A percentile compares a stretch with the other conserved stretches of the same genome.
These are phyloP conservation scores for Naganishia onofrii DNA, from an alignment of 768 basidiomycete genomes.

Conservation along the genomic window DNA sequence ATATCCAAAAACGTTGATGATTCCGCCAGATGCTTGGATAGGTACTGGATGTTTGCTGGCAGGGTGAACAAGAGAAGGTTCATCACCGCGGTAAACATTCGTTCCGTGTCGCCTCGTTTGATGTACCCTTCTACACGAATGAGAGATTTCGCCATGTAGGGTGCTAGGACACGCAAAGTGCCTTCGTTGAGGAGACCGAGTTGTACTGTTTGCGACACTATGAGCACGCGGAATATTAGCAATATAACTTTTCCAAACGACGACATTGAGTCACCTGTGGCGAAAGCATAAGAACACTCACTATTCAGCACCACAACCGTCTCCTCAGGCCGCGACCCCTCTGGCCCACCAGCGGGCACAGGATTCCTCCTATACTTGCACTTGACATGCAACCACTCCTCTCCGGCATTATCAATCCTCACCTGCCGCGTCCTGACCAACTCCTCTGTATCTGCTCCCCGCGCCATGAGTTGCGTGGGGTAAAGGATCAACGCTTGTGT, in stretches of 20 bases:
- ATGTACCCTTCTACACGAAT: conserved; percentile 50
- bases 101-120: conserved; percentile 42
- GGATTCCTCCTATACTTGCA: conserved; percentile 21
- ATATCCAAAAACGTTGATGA: conserved; percentile 73
- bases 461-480: conserved; percentile 26
- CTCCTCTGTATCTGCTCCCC: conserved; percentile 23
- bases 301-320: conserved; percentile 28
- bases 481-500: conserved; percentile 31
- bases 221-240: too few relatives aligned
- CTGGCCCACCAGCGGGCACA: background rate
- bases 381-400: conserved; percentile 35
- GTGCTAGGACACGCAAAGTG: conserved; percentile 36
- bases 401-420: conserved; percentile 21
- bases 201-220: conserved; percentile 16
- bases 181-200: conserved; percentile 48
- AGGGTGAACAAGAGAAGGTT: conserved; percentile 89
- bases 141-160: conserved; percentile 44
- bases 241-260: too few relatives aligned
- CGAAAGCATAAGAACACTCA: conserved; percentile 1
- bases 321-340: conserved; percentile 1
- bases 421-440: conserved; percentile 12
- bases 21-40: conserved; percentile 71
- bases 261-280: too few relatives aligned
- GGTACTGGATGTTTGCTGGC: conserved; percentile 82
- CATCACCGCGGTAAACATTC: conserved; percentile 79